phyloP scores from a whole-genome alignment of 2,329 filamentous ascomycete genomes.

The Penicillium capsulatum region DNA sequence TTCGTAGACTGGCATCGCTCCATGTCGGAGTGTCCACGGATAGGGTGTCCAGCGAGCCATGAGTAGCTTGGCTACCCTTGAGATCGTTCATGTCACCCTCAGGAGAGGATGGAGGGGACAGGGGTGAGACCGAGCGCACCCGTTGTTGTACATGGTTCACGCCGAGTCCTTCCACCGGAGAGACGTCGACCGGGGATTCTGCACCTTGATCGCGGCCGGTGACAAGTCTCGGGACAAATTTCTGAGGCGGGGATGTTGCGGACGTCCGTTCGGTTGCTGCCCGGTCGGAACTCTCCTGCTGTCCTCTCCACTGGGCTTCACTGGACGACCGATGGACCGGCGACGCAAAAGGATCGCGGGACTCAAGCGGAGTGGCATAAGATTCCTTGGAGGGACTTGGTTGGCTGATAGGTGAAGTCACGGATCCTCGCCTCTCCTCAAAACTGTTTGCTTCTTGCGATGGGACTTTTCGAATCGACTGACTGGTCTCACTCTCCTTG shows the following conservation, averaged over 20 bases:
- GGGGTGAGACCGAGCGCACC: slow-evolving; percentile 55
- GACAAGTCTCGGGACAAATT: slow-evolving; percentile 21
- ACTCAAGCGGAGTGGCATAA: slow-evolving; percentile 17
- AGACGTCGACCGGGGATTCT: slow-evolving; percentile 64
- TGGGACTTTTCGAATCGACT: slow-evolving; percentile 35
- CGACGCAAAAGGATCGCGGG: slow-evolving; percentile 16
- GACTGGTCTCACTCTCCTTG: slow-evolving; percentile 22
- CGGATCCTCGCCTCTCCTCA: slow-evolving; percentile 18
- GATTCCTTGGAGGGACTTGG: slow-evolving; percentile 25
- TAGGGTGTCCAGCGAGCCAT: slow-evolving; percentile 53
- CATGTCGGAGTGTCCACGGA: slow-evolving; percentile 62
- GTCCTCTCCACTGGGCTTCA: slow-evolving; percentile 18
- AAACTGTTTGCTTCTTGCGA: slow-evolving; percentile 29
- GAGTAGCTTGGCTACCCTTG: slow-evolving; percentile 41
- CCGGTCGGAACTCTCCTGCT: slow-evolving; percentile 10
- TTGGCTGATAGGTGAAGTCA: slow-evolving; percentile 20
- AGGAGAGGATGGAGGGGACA: slow-evolving; percentile 59
- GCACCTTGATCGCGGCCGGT: slow-evolving; percentile 34
- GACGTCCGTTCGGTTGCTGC: slow-evolving; percentile 26
- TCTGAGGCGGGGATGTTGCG: slow-evolving; percentile 30
- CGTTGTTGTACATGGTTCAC: slow-evolving; percentile 68
- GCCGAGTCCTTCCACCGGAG: slow-evolving; percentile 58
- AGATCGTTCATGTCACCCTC: slow-evolving; percentile 26
- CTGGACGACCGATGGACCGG: slow-evolving; percentile 23
- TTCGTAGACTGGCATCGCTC: slow-evolving; percentile 80